Percentiles rank a stretch among this genome's conserved stretches.
phyloP scores from a whole-genome alignment of 2,329 filamentous ascomycete genomes.

The Claviceps sp. region DNA sequence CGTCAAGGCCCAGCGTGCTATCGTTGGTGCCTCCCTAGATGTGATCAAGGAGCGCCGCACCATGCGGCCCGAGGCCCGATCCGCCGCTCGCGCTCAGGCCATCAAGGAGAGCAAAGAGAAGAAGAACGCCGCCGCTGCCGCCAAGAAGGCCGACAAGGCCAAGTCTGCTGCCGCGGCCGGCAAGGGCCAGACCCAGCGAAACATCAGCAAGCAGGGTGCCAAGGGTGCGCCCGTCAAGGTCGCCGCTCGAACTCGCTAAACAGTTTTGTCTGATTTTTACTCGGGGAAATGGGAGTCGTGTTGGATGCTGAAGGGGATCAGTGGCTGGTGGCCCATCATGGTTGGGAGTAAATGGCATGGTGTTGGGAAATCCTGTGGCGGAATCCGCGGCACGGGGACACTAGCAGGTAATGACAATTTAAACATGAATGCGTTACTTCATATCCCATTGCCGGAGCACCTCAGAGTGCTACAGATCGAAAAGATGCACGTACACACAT shows the following conservation, averaged over 20 bases:
- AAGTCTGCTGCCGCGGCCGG: conserved; percentile 65
- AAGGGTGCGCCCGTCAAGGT: conserved; percentile 85
- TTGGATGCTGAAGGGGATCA: too few species aligned
- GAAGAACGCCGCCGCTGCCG: conserved; percentile 74
- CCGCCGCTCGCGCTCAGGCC: conserved; percentile 75
- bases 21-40: conserved; percentile 97
- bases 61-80: conserved; percentile 89
- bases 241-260: conserved; percentile 67
- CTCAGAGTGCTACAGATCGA: too few species aligned
- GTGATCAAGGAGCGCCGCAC: conserved; percentile 98
- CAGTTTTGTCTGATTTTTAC: neutral
- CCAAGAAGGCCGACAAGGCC: conserved; percentile 99
- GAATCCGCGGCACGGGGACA: too few species aligned
- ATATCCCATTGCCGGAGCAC: too few species aligned
- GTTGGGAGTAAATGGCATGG: too few species aligned
- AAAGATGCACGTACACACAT: too few species aligned
- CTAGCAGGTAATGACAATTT: too few species aligned
- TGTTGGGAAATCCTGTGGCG: too few species aligned
- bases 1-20: conserved; percentile 97
- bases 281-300: neutral
- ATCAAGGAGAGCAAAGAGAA: conserved; percentile 99
- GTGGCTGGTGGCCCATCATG: too few species aligned
- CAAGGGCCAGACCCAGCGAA: conserved; percentile 66
- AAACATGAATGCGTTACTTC: too few species aligned
- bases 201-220: conserved; percentile 92